phyloP scores from a whole-genome alignment of 805 yeast genomes.

The Yarrowia hollandica region DNA sequence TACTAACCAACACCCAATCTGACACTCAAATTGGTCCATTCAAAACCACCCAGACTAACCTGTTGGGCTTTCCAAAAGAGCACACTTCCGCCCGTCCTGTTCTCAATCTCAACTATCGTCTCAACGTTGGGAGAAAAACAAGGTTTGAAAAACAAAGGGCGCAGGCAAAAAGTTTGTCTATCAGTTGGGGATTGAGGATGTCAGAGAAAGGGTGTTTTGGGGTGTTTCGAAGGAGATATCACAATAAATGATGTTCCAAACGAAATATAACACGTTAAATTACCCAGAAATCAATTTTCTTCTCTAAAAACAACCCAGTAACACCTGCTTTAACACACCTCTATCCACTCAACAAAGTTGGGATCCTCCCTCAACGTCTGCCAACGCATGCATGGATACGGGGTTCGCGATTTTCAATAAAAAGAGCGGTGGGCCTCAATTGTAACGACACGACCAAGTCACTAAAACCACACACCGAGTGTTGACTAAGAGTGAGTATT shows the following conservation, averaged over 20 bases:
- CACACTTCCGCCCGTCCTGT: slow-evolving; percentile 16
- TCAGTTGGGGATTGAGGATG: neutral
- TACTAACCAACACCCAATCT: too few species aligned
- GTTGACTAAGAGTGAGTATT: slow-evolving; percentile 11
- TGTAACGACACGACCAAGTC: slow-evolving; percentile 3
- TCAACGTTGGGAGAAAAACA: slow-evolving; percentile 10
- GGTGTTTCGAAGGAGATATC: neutral
- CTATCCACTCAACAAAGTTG: slow-evolving; percentile 24
- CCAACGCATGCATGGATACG: slow-evolving; percentile 24
- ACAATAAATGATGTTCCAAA: too few species aligned
- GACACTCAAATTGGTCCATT: too few species aligned
- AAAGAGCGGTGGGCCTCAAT: slow-evolving; percentile 1
- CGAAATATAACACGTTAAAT: neutral
- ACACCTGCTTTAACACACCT: neutral
- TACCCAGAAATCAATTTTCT: neutral
- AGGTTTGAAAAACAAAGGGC: slow-evolving; percentile 10
- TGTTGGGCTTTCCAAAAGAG: too few species aligned
- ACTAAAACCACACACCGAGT: neutral
- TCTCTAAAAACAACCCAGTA: neutral
- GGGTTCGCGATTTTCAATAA: slow-evolving; percentile 5
- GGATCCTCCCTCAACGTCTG: slow-evolving; percentile 24
- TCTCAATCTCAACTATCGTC: slow-evolving; percentile 6
- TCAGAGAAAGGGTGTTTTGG: neutral
- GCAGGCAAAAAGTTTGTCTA: slow-evolving; percentile 2
- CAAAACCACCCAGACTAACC: too few species aligned